Evolutionary conservation across 2,329 filamentous ascomycete genomes (phyloP), one percentile per base, ranked within the genome.

Genomic region (Aureobasidium sp.): DNA sequence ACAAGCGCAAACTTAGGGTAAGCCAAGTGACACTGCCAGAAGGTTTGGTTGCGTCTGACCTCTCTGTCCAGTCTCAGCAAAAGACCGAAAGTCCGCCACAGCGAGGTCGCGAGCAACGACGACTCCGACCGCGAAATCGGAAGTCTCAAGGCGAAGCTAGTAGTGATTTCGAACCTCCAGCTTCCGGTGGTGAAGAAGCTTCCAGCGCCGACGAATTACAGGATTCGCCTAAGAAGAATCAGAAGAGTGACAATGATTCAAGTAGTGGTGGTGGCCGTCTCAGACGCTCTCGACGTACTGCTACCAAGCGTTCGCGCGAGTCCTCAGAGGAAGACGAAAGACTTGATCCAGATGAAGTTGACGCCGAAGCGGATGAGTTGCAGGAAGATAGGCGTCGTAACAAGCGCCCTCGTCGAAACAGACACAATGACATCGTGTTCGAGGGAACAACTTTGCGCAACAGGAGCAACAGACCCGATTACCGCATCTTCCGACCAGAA

Each of bases 401-500:
- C 61, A 73, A 75, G 64, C 74, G 77, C 15, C 74, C 77, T n/a
- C 70, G 74, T 26, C 65, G 67, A 8, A 57, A 44, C 12, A 46
- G 51, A 13, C 44, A 34, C n/a, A 55, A 66, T 12, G 68, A 69
- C 41, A 70, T 73, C 62, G 64, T 69, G 6, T 73, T 71, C 61
- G 70, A 63, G 75, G 82, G 67, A 80, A 89, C 67, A 65, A 89
- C 67, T 65, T 69, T 76, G 74, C 84, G 55, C 82, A 88, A 70
- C 79, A 89, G 75, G 75, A 84, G 84, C 37, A 87, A 88, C 67
- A 82, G 84, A 52, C 88, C 94, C 34, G 90, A 96, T 72, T 97
- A 97, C 74, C 89, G 89, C 63, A 90, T 97, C 70, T 85, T 90
- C 47, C 87, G 90, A 0, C 86, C 92, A 44, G 87, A 91, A 66